Evolutionary conservation across 1,284 basidiomycete species (phyloP).

Genomic region (Calocybe gambosa): DNA sequence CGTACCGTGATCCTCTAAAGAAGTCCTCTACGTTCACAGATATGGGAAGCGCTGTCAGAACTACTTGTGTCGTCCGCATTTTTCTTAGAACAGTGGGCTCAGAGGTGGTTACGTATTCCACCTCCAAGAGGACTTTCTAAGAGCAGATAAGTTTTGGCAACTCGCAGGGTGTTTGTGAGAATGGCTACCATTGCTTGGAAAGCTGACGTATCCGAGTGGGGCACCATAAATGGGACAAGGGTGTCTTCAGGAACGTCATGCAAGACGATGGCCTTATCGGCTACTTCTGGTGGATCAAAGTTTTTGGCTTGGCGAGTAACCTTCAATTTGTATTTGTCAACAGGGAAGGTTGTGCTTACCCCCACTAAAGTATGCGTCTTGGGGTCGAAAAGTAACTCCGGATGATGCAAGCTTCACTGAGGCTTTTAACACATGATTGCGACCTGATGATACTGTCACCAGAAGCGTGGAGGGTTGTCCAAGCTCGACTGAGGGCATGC

Average conservation of each 20-base stretch:
- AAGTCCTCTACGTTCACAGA: conserved; percentile 84
- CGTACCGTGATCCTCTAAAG: conserved; percentile 65
- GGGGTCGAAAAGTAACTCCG: conserved; percentile 46
- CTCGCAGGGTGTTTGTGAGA: background rate
- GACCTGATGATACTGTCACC: conserved; percentile 55
- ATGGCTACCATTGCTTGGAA: conserved; percentile 48
- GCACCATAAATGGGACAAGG: conserved; percentile 45
- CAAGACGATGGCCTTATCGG: conserved; percentile 41
- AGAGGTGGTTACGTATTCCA: conserved; percentile 54
- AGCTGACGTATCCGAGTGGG: conserved; percentile 56
- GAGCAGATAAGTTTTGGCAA: conserved; percentile 6
- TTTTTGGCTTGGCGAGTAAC: conserved; percentile 17
- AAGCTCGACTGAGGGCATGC: conserved; percentile 50
- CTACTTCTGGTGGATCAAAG: conserved; percentile 24
- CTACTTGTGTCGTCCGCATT: conserved; percentile 44
- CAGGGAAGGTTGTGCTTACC: conserved; percentile 19
- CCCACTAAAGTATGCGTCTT: conserved; percentile 36
- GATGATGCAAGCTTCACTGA: conserved; percentile 48
- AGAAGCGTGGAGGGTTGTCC: conserved; percentile 51
- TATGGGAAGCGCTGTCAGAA: conserved; percentile 67
- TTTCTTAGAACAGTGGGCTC: conserved; percentile 49
- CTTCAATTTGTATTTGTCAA: background rate
- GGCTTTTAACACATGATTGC: conserved; percentile 53
- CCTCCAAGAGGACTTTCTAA: conserved; percentile 57
- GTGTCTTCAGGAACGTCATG: conserved; percentile 39